Percentiles rank a stretch among this genome's conserved stretches.
Evolutionary conservation across 129 eudicot genomes (phyloP).

Genomic region (Tagetes erecta): DNA sequence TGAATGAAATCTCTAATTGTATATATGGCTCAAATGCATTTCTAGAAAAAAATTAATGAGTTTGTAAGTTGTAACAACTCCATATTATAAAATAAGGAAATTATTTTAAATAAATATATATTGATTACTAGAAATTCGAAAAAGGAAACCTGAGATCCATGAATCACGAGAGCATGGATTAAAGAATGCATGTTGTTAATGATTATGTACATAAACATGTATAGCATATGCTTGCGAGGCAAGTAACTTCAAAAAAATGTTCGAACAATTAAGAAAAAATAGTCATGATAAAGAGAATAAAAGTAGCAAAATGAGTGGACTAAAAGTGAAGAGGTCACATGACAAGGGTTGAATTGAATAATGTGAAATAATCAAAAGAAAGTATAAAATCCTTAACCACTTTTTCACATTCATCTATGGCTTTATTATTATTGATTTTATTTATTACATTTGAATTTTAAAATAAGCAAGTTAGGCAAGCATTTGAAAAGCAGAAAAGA

Average conservation of each 20-base stretch:
- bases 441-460: neutral
- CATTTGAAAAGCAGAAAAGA: neutral
- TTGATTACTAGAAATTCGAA: neutral
- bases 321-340: conserved; percentile 9
- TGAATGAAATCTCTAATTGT: no score
- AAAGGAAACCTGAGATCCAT: neutral
- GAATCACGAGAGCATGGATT: conserved; percentile 12
- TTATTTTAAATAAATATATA: neutral
- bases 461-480: neutral
- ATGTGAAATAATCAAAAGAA: neutral
- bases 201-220: conserved; percentile 13
- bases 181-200: conserved; percentile 4
- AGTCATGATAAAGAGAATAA: neutral
- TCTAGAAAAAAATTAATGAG: neutral
- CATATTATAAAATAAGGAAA: neutral
- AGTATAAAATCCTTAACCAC: neutral
- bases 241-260: neutral
- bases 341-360: neutral
- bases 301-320: neutral
- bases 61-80: neutral
- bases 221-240: conserved; percentile 15
- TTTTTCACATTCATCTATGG: neutral
- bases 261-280: neutral
- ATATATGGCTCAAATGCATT: neutral
- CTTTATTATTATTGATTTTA: neutral